These are phyloP conservation scores for Recurvomyces mirabilis DNA, from an alignment of 495 filamentous ascomycete genomes.

Conservation along the genomic window DNA sequence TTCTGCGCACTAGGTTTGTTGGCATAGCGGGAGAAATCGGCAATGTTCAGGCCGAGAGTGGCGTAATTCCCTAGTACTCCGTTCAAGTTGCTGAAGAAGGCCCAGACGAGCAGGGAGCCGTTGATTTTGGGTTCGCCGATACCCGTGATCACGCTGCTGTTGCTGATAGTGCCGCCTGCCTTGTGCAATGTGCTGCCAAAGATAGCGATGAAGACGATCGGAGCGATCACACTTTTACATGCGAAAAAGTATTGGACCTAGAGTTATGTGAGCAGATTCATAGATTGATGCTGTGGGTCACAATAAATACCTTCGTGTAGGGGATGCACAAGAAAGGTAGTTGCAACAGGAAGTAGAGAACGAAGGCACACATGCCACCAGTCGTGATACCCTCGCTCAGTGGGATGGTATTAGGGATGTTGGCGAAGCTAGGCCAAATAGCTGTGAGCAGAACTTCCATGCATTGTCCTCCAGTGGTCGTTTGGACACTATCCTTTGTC, in stretches of 20 bases:
- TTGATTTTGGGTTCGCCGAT: slow-evolving; percentile 1
- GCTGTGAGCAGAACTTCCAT: slow-evolving; percentile 18
- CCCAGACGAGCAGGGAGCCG: slow-evolving; percentile 30
- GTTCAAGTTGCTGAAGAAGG: slow-evolving; percentile 21
- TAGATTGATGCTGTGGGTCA: too few species aligned
- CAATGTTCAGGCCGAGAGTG: slow-evolving; percentile 22
- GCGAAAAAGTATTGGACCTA: slow-evolving; percentile 42
- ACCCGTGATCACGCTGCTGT: slow-evolving; percentile 4
- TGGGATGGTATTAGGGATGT: slow-evolving; percentile 43
- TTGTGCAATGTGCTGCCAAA: slow-evolving; percentile 19
- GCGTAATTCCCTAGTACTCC: slow-evolving; percentile 22
- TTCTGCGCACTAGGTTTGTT: slow-evolving; percentile 17
- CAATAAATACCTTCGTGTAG: slow-evolving; percentile 38
- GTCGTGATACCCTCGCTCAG: slow-evolving; percentile 35
- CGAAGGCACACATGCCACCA: slow-evolving; percentile 37
- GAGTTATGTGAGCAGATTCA: too few species aligned
- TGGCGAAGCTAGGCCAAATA: slow-evolving; percentile 42
- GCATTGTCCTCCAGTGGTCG: slow-evolving; percentile 21
- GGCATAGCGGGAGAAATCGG: slow-evolving; percentile 21
- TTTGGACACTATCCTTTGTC: slow-evolving; percentile 18
- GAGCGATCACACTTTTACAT: slow-evolving; percentile 34
- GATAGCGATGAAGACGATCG: slow-evolving; percentile 19
- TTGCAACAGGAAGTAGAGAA: slow-evolving; percentile 40
- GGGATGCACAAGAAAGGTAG: slow-evolving; percentile 40
- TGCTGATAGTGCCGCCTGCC: slow-evolving; percentile 15